phyloP scores from a whole-genome alignment of 139 green algal species.

The Micractinium sp. region DNA sequence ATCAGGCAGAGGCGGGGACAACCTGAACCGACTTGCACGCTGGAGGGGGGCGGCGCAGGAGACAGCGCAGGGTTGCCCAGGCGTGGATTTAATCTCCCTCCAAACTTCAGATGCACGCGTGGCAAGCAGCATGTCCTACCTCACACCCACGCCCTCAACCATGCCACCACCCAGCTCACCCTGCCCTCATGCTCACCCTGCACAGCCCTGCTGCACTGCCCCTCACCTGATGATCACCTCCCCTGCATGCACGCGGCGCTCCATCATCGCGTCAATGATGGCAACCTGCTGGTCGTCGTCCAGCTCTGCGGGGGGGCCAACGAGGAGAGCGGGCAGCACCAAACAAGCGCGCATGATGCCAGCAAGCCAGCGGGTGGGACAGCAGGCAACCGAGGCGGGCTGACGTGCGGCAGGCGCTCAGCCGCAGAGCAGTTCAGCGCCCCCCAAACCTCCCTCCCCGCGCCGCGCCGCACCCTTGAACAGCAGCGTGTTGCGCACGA shows the following conservation, averaged over 20 bases:
- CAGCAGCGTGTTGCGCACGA: conserved; percentile 31
- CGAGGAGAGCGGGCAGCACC: background rate
- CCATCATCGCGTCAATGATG: conserved; percentile 60
- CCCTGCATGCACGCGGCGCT: conserved; percentile 39
- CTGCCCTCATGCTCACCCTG: background rate
- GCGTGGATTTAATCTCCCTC: too few species aligned
- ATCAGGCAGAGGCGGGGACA: too few species aligned
- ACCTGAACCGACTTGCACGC: too few species aligned
- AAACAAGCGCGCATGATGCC: background rate
- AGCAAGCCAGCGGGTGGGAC: background rate
- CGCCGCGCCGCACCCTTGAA: conserved; percentile 25
- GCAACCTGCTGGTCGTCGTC: conserved; percentile 64
- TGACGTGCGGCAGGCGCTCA: background rate
- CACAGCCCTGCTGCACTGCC: background rate
- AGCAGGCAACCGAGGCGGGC: background rate
- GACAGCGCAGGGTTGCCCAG: too few species aligned
- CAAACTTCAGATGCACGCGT: background rate
- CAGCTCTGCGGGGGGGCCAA: conserved; percentile 49
- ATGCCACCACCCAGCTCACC: background rate
- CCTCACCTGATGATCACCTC: conserved; percentile 60
- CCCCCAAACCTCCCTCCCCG: background rate
- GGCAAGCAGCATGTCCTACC: background rate
- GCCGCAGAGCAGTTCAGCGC: background rate
- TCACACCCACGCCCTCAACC: background rate
- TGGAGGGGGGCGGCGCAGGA: too few species aligned